Conservation (phyloP, 2,329 filamentous ascomycete genomes). For the Aspergillus tamarii region DNA sequence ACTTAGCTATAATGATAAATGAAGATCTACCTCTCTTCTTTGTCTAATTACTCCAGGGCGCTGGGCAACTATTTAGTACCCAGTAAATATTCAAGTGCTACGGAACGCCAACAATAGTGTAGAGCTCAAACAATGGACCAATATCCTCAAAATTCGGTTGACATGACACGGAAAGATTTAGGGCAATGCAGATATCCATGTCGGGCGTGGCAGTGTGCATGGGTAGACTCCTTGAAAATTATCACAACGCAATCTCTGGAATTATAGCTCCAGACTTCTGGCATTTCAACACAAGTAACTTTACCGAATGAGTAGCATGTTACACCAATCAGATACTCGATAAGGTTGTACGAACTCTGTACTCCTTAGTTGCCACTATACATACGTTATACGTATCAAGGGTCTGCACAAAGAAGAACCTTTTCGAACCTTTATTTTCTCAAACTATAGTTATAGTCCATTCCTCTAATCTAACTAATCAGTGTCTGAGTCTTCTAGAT, state of each 20-base stretch:
- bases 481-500: background rate
- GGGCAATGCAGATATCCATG: background rate
- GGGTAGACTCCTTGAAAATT: too few relatives aligned
- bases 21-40: background rate
- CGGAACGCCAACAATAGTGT: background rate
- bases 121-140: background rate
- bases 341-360: too few relatives aligned
- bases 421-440: too few relatives aligned
- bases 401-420: background rate
- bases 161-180: background rate
- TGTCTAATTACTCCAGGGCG: background rate
- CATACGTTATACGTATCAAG: background rate
- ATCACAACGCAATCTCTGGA: too few relatives aligned
- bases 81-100: background rate
- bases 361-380: too few relatives aligned
- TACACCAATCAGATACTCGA: too few relatives aligned
- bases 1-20: background rate
- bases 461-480: background rate
- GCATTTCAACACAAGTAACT: too few relatives aligned
- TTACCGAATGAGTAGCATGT: too few relatives aligned
- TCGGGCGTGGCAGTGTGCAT: background rate
- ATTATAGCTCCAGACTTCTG: too few relatives aligned
- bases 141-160: background rate
- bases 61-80: background rate
- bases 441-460: background rate